These are phyloP conservation scores for Auricularia sp. DNA, from an alignment of 768 basidiomycete genomes.

Conservation along the genomic window DNA sequence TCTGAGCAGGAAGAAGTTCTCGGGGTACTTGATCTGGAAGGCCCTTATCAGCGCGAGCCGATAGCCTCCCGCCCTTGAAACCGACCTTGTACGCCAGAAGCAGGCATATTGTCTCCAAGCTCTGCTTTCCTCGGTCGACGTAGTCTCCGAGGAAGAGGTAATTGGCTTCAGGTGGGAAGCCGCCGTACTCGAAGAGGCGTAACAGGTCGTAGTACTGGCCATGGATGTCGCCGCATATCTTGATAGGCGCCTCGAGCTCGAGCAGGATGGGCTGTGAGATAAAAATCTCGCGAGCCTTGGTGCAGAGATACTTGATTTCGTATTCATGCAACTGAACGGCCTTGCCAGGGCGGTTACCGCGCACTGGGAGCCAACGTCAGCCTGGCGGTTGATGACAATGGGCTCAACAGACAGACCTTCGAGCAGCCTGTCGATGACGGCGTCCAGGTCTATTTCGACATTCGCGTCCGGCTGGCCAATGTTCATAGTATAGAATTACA, in stretches of 20 bases:
- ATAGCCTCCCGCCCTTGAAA: no score
- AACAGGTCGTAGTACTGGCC: conserved; percentile 99
- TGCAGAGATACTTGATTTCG: conserved; percentile 99
- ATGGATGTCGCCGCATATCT: conserved; percentile 99
- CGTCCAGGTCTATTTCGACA: conserved; percentile 95
- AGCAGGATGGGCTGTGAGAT: conserved; percentile 97
- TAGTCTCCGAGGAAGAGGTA: conserved; percentile 99
- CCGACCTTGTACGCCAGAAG: conserved; percentile 86
- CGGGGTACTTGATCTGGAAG: conserved; percentile 83
- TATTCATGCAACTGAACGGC: conserved; percentile 96
- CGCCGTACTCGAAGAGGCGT: conserved; percentile 96
- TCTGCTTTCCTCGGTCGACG: conserved; percentile 98
- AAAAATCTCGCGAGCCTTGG: conserved; percentile 97
- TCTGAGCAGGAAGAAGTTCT: conserved; percentile 99
- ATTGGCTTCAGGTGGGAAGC: conserved; percentile 99
- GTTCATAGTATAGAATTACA: conserved; percentile 7
- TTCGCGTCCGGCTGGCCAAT: conserved; percentile 10
- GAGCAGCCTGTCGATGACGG: conserved; percentile 94
- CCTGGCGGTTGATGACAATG: not conserved
- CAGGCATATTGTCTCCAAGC: conserved; percentile 97
- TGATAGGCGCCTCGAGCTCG: conserved; percentile 97
- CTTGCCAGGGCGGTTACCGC: conserved; percentile 97
- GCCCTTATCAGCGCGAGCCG: no score
- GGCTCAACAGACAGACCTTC: conserved; percentile 52
- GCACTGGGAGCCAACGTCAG: conserved; percentile 42